Conservation (phyloP, 73 alveolate species). For the Uronychia binucleata region DNA sequence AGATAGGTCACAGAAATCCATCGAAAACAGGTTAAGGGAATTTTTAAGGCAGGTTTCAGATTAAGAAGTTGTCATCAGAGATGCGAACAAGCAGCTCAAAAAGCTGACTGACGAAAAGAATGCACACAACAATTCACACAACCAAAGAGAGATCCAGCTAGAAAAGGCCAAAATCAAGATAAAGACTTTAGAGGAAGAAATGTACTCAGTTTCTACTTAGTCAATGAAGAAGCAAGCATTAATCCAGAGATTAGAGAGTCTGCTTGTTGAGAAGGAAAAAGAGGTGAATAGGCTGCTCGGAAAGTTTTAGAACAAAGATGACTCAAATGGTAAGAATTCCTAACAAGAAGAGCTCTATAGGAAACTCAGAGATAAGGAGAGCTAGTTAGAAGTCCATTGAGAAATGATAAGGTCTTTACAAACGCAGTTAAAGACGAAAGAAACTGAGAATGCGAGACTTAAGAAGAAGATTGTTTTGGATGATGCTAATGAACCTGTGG, state of each 20-base stretch:
- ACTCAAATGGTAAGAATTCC: neutral
- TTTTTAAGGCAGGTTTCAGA: slow-evolving; percentile 7
- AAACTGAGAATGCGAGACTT: slow-evolving; percentile 8
- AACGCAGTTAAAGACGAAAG: slow-evolving; percentile 32
- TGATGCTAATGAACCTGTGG: neutral
- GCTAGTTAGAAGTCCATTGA: slow-evolving; percentile 18
- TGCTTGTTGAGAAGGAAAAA: slow-evolving; percentile 4
- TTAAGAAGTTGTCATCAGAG: slow-evolving; percentile 17
- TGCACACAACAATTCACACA: neutral
- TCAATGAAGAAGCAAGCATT: neutral
- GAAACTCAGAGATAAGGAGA: slow-evolving; percentile 12
- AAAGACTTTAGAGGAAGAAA: slow-evolving; percentile 24
- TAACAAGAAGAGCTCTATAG: slow-evolving; percentile 10
- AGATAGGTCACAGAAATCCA: neutral
- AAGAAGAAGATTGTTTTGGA: neutral
- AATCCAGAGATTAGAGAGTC: neutral
- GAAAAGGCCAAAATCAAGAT: slow-evolving; percentile 13
- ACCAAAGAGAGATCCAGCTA: slow-evolving; percentile 10
- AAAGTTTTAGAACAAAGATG: neutral
- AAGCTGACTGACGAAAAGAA: slow-evolving; percentile 6
- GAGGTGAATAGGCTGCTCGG: slow-evolving; percentile 10
- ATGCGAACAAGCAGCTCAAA: slow-evolving; percentile 1
- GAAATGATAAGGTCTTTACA: slow-evolving; percentile 25
- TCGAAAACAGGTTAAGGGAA: neutral
- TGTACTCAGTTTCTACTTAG: neutral